Conservation (phyloP, 306 rosid species). For the Dryas drummondii region DNA sequence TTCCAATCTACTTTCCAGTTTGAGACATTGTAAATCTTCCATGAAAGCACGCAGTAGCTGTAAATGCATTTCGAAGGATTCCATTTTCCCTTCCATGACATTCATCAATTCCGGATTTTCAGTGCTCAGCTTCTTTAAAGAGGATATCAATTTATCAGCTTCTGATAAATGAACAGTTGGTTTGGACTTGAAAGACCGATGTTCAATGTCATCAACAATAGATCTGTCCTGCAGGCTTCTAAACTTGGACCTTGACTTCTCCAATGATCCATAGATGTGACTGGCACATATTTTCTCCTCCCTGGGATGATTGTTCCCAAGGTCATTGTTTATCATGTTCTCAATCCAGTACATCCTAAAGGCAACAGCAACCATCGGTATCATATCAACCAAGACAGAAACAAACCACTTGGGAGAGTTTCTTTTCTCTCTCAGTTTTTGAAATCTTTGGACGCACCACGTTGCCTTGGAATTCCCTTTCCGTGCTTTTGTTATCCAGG, state of each 20-base stretch:
- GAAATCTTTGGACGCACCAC: neutral
- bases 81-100: neutral
- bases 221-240: slow-evolving; percentile 5
- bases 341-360: neutral
- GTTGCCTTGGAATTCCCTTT: neutral
- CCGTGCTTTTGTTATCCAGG: slow-evolving; percentile 1
- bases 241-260: slow-evolving; percentile 1
- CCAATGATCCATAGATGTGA: neutral
- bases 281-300: neutral
- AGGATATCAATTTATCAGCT: neutral
- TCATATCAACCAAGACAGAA: neutral
- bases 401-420: neutral
- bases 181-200: neutral
- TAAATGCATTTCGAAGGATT: neutral
- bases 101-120: neutral
- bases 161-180: neutral
- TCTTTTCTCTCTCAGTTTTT: neutral
- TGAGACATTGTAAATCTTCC: neutral
- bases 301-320: neutral
- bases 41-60: slow-evolving; percentile 1
- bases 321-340: neutral
- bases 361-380: neutral
- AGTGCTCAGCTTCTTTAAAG: too few species aligned
- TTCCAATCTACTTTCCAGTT: slow-evolving; percentile 7
- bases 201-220: neutral